A percentile compares a stretch with the other conserved stretches of the same genome.
Conservation (phyloP, 2,329 filamentous ascomycete species). For the Scedosporium boydii region DNA sequence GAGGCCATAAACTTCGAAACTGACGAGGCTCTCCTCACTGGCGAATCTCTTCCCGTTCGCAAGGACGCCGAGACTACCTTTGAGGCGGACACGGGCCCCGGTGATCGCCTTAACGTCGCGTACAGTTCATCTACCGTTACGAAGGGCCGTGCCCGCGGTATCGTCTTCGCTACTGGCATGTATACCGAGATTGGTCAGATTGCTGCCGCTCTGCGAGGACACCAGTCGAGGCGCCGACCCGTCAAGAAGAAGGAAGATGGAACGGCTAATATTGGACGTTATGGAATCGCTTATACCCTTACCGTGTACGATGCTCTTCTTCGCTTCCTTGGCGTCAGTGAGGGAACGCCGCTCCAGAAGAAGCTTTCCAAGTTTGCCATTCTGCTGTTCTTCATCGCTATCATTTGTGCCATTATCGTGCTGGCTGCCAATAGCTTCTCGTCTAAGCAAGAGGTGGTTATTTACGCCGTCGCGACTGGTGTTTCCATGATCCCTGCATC, state of each 20-base stretch:
- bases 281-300: slow-evolving; percentile 25
- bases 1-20: slow-evolving; percentile 58
- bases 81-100: slow-evolving; percentile 31
- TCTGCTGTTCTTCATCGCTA: slow-evolving; percentile 52
- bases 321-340: slow-evolving; percentile 37
- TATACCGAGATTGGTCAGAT: slow-evolving; percentile 54
- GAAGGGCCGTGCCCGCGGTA: slow-evolving; percentile 48
- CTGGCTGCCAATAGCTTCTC: slow-evolving; percentile 31
- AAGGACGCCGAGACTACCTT: slow-evolving; percentile 39
- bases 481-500: slow-evolving; percentile 42
- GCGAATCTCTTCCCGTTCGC: slow-evolving; percentile 51
- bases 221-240: slow-evolving; percentile 3
- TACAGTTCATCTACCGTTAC: slow-evolving; percentile 55
- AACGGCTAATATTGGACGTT: slow-evolving; percentile 20
- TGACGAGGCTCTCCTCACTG: slow-evolving; percentile 56
- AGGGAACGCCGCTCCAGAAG: slow-evolving; percentile 60
- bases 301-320: slow-evolving; percentile 26
- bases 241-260: slow-evolving; percentile 22
- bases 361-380: slow-evolving; percentile 63
- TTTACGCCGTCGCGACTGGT: slow-evolving; percentile 35
- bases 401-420: slow-evolving; percentile 35
- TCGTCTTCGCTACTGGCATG: slow-evolving; percentile 53
- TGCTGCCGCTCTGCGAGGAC: slow-evolving; percentile 33
- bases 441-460: slow-evolving; percentile 28
- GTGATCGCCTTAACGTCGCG: slow-evolving; percentile 52